Base-by-base conservation (phyloP, 2,329 filamentous ascomycete genomes). In the Aspergillus flavus region DNA sequence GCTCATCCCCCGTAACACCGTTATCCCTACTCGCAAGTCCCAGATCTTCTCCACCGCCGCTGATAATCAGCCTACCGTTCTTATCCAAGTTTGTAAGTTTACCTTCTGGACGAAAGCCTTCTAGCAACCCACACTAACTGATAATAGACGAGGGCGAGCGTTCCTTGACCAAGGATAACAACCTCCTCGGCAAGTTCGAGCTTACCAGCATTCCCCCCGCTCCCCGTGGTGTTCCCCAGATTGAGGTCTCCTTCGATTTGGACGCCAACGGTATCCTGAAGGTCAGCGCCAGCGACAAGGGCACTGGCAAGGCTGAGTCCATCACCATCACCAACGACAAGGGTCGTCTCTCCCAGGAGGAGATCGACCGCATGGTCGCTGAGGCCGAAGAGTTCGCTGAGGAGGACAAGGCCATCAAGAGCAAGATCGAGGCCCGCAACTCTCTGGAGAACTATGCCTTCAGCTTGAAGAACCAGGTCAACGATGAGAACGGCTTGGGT, bases 301-400 rank as follows among this genome's bases (percentile, higher is more conserved):
- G 94, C 79, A 97, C 94, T 75, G 95, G 95, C 81, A 97, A 98
- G 88, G 89, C 87, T 68, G 93, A 99, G 86, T 93, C 91, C 68
- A 98, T 99, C 81, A 98, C 95, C 73, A 99, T 99, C 79, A 98
- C 91, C 84, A 98, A 99, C 85, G 95, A 99, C 85, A 98, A 98
- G 90, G 95, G 95, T 72, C 94, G 95, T 80, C 90, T 99, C 58
- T 93, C 91, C 74, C 91, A 91, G 76, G 95, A 99, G 73, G 95
- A 99, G 82, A 99, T 99, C 73, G 94, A 98, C 82, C 95, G 95
- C 81, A 99, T 99, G 95, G 93, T 99, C 69, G 89, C 91, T 72
- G 95, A 99, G 84, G 95, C 95, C 66, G 95, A 98, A 89, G 92
- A 97, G 85, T 98, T 94, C 80, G 95, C 95, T 77, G 95, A 99